Conservation (phyloP, 2,329 filamentous ascomycete genomes). For the Apiospora aurea region DNA sequence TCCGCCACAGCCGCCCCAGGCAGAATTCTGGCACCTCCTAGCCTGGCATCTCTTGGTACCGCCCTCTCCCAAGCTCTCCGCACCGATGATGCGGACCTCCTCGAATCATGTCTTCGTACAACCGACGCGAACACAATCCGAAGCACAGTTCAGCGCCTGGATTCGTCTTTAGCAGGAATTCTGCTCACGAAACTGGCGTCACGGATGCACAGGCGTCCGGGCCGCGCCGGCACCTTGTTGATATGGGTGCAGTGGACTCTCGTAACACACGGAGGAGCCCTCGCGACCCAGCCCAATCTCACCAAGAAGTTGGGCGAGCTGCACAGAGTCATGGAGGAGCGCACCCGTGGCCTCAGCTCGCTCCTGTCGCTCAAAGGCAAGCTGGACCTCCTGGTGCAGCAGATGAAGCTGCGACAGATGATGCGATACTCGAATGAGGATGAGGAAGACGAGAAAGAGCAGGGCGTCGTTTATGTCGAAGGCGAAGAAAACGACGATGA, state of each 20-base stretch:
- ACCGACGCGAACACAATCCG: constrained; percentile 79
- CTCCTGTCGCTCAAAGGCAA: constrained; percentile 92
- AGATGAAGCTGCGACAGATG: constrained; percentile 79
- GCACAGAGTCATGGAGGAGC: constrained; percentile 86
- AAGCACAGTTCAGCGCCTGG: constrained; percentile 88
- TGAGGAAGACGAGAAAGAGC: constrained; percentile 68
- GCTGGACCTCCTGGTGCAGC: constrained; percentile 90
- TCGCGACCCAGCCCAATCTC: constrained; percentile 86
- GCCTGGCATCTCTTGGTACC: constrained; percentile 83
- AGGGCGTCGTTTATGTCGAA: constrained; percentile 86
- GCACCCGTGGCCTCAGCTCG: constrained; percentile 81
- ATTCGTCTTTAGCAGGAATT: constrained; percentile 80
- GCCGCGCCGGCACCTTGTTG: constrained; percentile 88
- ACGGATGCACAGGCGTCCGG: constrained; percentile 84
- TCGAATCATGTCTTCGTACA: constrained; percentile 90
- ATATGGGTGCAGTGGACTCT: constrained; percentile 97
- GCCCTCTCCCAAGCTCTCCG: constrained; percentile 93
- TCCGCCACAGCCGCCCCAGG: constrained; percentile 51
- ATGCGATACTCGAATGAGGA: constrained; percentile 68
- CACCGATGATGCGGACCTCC: constrained; percentile 87
- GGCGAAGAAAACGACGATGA: constrained; percentile 71
- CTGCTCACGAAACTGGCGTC: constrained; percentile 87
- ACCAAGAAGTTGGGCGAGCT: constrained; percentile 79
- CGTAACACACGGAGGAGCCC: constrained; percentile 87
- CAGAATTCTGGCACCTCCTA: constrained; percentile 65